Base-by-base conservation (phyloP, 345 rosid species). In the Reutealis trisperma region DNA sequence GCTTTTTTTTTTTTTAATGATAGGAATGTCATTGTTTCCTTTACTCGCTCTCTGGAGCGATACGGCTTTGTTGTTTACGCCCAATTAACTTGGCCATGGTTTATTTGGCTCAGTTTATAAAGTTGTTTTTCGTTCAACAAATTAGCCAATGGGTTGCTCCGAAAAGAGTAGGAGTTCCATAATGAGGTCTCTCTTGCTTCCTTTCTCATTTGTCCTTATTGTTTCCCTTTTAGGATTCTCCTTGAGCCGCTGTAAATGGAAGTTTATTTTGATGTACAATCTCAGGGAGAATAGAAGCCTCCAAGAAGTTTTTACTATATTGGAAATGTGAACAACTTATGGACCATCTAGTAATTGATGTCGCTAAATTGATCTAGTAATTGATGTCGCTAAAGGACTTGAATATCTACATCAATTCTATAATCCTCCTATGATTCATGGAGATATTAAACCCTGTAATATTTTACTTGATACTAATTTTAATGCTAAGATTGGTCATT, bases 81-180 rank as follows among this genome's bases (percentile, higher is more conserved):
- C 74, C 22, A 76, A 76, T 52, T 69, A 51, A 16, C 79, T 77
- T 44, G 79, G 79, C 24, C 79, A 70, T 14, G 74, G 79, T 4
- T 68, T 73, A 19, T 75, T 76, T 47, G 76, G 79, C 25, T 82
- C 88, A 0, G 93, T 91, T 47, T 88, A 88, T 71, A 91, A 88
- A 83, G 92, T 89, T 60, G 72, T 78, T 30, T 70, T 91, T 25
- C 84, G 90, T 0, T 77, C 57, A 44, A 47, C 74, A 5, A n/a
- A n/a, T n/a, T n/a, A n/a, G n/a, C n/a, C n/a, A 67, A 78, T 0
- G 89, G 89, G 18, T 90, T 91, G 0, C 74, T 91, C 12, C 93
- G 90, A 72, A 92, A 93, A 25, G 92, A 90, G 82, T 87, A 90
- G 2, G 93, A 91, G 89, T 91, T 91, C 74, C 93, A 90, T 70